Evolutionary conservation across 2,329 filamentous ascomycete genomes (phyloP), one percentile per base, ranked within the genome.

Genomic region (Gaeumannomyces sp.): DNA sequence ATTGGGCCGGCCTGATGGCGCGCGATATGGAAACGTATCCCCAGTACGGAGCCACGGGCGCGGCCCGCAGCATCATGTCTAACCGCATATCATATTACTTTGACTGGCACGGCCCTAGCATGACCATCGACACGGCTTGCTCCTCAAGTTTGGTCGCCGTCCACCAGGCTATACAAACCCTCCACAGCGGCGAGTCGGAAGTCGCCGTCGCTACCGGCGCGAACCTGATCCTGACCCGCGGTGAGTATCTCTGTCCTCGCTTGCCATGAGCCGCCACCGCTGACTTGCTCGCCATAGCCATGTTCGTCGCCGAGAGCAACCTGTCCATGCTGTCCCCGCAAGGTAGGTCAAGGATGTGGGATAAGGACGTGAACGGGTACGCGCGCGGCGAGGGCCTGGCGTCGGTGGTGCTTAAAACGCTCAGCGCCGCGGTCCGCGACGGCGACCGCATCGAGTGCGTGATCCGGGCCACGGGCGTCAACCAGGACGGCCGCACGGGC

Each of bases 361-460:
- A 86, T 66, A 71, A 72, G 3, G 69, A 69, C 4, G 85, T 81
- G 0, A 77, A 85, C 57, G 88, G 87, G 0, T 90, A 87, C 68
- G 85, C 66, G 85, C 63, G 66, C 19, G 83, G 82, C 1, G 83
- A 86, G 66, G 83, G 82, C 3, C 69, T 80, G 22, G 79, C 75
- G 0, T 74, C 77, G 3, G 56, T 86, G 0, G 66, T 84, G 0
- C 65, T 86, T 1, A 85, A 85, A 70, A 75, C 68, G 2, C 70
- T 77, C 5, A 75, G 75, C 11, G 74, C 75, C 45, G 84, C 84
- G 0, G 64, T 85, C 13, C 70, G 71, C 5, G 81, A 83, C 61
- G 79, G 80, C 0, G 74, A 78, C 50, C 35, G 64, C 0, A 78
- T 82, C 59, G 70, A 75, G 13, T 75, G 72, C 25, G 67, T 83